Conservation (phyloP, 2,329 filamentous ascomycete species). For the Xylariaceae sp. region DNA sequence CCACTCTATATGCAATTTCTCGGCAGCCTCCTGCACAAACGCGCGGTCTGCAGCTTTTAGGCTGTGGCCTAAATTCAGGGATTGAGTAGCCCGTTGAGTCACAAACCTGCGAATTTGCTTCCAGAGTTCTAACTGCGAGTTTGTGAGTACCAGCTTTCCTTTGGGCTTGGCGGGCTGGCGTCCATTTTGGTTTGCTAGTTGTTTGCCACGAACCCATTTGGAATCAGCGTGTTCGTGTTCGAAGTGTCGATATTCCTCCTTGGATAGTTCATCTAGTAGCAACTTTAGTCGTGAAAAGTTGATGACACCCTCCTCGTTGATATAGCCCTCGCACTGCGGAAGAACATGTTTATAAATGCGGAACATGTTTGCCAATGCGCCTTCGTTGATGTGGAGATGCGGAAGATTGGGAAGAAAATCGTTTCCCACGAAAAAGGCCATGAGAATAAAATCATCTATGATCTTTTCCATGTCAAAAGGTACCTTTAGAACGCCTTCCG, state of each 20-base stretch:
- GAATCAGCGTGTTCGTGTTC: slow-evolving; percentile 84
- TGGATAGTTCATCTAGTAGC: slow-evolving; percentile 76
- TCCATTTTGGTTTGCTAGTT: slow-evolving; percentile 62
- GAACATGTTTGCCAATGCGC: slow-evolving; percentile 95
- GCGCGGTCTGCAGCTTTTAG: slow-evolving; percentile 82
- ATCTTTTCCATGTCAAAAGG: slow-evolving; percentile 90
- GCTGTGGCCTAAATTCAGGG: slow-evolving; percentile 67
- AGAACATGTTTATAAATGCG: slow-evolving; percentile 89
- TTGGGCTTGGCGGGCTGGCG: slow-evolving; percentile 53
- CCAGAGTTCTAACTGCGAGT: slow-evolving; percentile 76
- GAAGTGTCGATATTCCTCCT: slow-evolving; percentile 89
- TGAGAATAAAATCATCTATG: slow-evolving; percentile 98
- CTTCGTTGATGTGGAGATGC: slow-evolving; percentile 96
- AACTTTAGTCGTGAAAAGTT: slow-evolving; percentile 74
- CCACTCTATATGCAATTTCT: slow-evolving; percentile 53
- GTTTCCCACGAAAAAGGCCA: slow-evolving; percentile 99
- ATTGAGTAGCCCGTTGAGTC: slow-evolving; percentile 56
- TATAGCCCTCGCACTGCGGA: slow-evolving; percentile 83
- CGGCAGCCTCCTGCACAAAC: slow-evolving; percentile 84
- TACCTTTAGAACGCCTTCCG: slow-evolving; percentile 65
- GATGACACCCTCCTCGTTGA: slow-evolving; percentile 92
- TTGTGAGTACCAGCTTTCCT: slow-evolving; percentile 68
- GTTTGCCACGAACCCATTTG: slow-evolving; percentile 87
- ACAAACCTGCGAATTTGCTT: slow-evolving; percentile 78
- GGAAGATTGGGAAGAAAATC: slow-evolving; percentile 97